Conservation (phyloP, 257 asterid genomes). For the Schizonepeta tenuifolia region DNA sequence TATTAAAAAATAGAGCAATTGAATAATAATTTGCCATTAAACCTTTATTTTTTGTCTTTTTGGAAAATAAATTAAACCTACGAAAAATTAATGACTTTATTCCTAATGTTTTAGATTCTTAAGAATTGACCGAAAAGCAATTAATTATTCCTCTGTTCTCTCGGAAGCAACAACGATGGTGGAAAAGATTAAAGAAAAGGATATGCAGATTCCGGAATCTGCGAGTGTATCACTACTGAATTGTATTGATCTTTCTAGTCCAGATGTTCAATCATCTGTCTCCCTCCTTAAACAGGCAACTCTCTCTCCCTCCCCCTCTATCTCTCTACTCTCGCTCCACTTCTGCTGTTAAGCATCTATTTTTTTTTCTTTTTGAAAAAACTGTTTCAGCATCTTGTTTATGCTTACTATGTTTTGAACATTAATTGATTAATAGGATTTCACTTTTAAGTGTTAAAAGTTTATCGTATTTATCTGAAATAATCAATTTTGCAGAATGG, state of each 20-base stretch:
- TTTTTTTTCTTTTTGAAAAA: too few species aligned
- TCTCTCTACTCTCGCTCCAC: background rate
- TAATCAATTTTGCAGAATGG: too few species aligned
- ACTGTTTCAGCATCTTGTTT: too few species aligned
- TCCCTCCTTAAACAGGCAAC: constrained; percentile 56
- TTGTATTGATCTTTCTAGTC: constrained; percentile 54
- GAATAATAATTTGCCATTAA: too few species aligned
- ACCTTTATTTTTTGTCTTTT: too few species aligned
- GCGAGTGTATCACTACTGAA: constrained; percentile 37
- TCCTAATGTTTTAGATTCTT: too few species aligned
- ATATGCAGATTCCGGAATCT: constrained; percentile 28
- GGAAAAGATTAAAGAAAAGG: constrained; percentile 15
- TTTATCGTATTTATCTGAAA: too few species aligned
- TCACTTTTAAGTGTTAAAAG: background rate
- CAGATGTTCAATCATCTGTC: constrained; percentile 49
- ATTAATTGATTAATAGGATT: background rate
- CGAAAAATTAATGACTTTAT: too few species aligned
- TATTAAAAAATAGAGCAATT: too few species aligned
- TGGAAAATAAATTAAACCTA: too few species aligned
- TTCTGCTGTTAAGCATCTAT: background rate
- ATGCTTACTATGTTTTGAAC: background rate
- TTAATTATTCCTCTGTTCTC: too few species aligned
- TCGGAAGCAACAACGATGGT: background rate
- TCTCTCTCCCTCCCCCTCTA: background rate
- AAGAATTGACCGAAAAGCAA: too few species aligned